These are phyloP conservation scores for Mycocentrospora acerina DNA, from an alignment of 2,329 filamentous ascomycete species.

Conservation along the genomic window DNA sequence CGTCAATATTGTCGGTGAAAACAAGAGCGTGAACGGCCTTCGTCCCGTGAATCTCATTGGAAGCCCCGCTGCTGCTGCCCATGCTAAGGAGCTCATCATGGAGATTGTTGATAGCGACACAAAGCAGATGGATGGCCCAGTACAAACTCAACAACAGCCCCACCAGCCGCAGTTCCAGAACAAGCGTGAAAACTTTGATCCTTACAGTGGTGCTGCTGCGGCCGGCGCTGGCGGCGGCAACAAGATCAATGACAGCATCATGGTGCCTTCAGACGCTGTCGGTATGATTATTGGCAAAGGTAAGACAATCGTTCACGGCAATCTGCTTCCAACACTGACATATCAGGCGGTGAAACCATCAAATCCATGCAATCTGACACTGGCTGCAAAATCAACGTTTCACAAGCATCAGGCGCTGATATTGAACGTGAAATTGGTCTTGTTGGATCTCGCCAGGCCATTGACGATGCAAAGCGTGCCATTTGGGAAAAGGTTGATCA, in stretches of 20 bases:
- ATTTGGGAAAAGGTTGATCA: conserved; percentile 93
- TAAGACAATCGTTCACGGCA: conserved; percentile 20
- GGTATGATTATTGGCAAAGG: conserved; percentile 96
- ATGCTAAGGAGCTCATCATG: conserved; percentile 84
- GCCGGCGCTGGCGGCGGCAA: conserved; percentile 44
- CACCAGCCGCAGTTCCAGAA: conserved; percentile 13
- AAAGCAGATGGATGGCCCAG: conserved; percentile 44
- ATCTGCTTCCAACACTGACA: conserved; percentile 15
- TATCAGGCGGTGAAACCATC: conserved; percentile 77
- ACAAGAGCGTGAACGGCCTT: conserved; percentile 87
- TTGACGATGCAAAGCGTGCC: conserved; percentile 76
- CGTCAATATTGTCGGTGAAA: conserved; percentile 91
- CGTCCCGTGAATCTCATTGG: conserved; percentile 90
- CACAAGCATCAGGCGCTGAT: conserved; percentile 76
- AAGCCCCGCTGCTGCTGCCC: conserved; percentile 69
- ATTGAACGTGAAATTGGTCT: conserved; percentile 84
- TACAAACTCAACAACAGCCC: conserved; percentile 17
- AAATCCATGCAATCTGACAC: conserved; percentile 88
- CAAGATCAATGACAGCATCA: conserved; percentile 80
- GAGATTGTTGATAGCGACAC: conserved; percentile 94
- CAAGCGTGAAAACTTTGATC: conserved; percentile 42
- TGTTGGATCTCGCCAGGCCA: conserved; percentile 74
- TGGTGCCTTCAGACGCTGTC: conserved; percentile 85
- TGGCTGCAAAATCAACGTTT: conserved; percentile 93
- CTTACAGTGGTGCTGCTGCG: conserved; percentile 35